These are phyloP conservation scores for Pichia exigua DNA, from an alignment of 805 yeast genomes.

Conservation along the genomic window DNA sequence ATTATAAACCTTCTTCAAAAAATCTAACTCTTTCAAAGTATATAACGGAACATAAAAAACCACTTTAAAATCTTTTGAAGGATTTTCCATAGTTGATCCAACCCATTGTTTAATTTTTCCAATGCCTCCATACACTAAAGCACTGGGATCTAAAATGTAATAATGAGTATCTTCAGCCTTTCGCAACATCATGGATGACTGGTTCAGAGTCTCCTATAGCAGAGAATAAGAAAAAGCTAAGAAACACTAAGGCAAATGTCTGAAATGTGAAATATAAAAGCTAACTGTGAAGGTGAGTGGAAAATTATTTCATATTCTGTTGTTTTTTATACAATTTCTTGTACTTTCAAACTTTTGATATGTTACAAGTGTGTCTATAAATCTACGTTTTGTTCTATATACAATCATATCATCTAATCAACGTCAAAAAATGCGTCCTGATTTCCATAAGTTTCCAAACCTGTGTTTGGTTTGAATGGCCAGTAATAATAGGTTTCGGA, in stretches of 20 bases:
- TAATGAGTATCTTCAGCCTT: constrained; percentile 9
- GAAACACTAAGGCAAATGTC: neutral
- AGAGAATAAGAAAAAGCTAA: neutral
- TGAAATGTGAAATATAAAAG: neutral
- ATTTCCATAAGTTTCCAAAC: constrained; percentile 14
- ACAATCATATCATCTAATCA: neutral
- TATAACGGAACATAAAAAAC: constrained; percentile 46
- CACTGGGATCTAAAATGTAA: constrained; percentile 59
- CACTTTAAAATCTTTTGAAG: constrained; percentile 27
- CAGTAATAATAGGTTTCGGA: constrained; percentile 52
- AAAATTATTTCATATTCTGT: too few relatives aligned
- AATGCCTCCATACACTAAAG: constrained; percentile 54
- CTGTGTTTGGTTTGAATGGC: constrained; percentile 68
- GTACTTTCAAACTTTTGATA: too few relatives aligned
- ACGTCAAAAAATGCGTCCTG: constrained; percentile 3
- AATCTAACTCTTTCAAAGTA: constrained; percentile 54
- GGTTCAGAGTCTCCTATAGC: neutral
- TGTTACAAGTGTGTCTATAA: neutral
- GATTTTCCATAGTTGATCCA: neutral
- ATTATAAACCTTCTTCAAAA: constrained; percentile 41
- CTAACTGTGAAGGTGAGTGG: neutral
- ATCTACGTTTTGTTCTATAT: neutral
- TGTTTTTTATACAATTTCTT: too few relatives aligned
- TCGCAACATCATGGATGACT: neutral
- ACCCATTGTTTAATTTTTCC: constrained; percentile 64